phyloP scores from a whole-genome alignment of 306 rosid genomes.

The Cyclanthera cordifolia region DNA sequence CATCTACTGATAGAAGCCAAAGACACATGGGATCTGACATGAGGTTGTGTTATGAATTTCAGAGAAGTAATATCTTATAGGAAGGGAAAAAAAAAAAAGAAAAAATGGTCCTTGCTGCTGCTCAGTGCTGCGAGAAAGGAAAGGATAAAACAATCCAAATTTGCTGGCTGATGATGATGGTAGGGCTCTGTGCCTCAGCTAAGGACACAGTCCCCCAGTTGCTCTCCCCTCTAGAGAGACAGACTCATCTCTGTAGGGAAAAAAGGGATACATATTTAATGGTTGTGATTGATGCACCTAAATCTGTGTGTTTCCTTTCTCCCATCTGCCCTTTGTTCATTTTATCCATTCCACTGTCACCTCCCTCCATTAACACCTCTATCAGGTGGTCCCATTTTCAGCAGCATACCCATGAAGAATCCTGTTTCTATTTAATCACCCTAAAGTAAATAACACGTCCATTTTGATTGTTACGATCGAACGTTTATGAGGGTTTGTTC shows the following conservation, averaged over 20 bases:
- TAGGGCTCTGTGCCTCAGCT: constrained; percentile 18
- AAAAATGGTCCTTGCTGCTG: constrained; percentile 19
- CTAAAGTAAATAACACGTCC: not conserved
- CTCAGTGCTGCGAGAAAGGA: not conserved
- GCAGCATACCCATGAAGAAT: constrained; percentile 13
- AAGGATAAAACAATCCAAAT: constrained; percentile 11
- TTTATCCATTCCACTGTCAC: constrained; percentile 41
- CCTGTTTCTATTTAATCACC: not conserved
- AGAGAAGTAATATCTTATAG: constrained; percentile 16
- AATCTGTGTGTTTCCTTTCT: constrained; percentile 53
- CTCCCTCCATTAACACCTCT: constrained; percentile 6
- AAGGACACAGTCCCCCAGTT: constrained; percentile 21
- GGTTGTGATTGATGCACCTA: constrained; percentile 55
- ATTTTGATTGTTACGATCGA: not conserved
- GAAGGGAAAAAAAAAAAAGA: constrained; percentile 22
- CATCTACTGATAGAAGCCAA: constrained; percentile 28
- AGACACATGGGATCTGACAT: constrained; percentile 62
- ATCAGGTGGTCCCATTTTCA: constrained; percentile 62
- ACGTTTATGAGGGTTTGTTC: too few species aligned
- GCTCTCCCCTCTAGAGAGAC: constrained; percentile 30
- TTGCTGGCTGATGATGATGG: constrained; percentile 16
- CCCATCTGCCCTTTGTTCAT: constrained; percentile 75
- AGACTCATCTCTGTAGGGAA: constrained; percentile 32
- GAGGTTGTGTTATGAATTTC: constrained; percentile 33
- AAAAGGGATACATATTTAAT: constrained; percentile 44